Evolutionary conservation across 495 filamentous ascomycete species (phyloP), one percentile per base, ranked within the genome.

Genomic region (Penicillium cinerascens): DNA sequence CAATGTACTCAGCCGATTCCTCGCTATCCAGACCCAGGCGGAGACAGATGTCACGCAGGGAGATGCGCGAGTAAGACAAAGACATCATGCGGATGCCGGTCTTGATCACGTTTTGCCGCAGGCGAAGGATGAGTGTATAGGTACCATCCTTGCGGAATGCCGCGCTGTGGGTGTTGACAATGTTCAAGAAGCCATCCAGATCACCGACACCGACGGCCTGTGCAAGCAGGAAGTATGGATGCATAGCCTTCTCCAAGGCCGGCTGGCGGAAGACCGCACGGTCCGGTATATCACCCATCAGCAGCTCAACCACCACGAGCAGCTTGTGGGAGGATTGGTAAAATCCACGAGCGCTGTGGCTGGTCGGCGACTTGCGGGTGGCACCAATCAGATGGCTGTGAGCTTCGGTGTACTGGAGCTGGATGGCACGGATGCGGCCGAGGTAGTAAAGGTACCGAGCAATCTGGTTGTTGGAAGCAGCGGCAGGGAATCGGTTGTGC

Each of bases 81-180:
- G 92, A 96, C 85, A 98, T 96, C 89, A 96, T 97, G 55, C 93
- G 89, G 58, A 98, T 93, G 59, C 93, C 93, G 29, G 93, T 98
- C 77, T 96, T 96, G 83, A 98, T 97, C 68, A 98, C 93, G 71
- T 97, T 97, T 68, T 98, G 93, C 46, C 93, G 84, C 36, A 98
- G 78, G 42, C 93, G 90, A 54, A 97, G 80, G 66, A 97, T 92
- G 44, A 98, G 79, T 7, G 91, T 96, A 72, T 97, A 97, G 17
- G 92, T 97, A 47, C 90, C 91, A 68, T 98, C 95, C 48, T 86
- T 86, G 42, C 88, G 83, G 84, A 97, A 98, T 15, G 85, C 87
- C 20, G 85, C 82, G 48, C 83, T 86, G 71, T 96, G 83, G 17
- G 82, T 81, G 54, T 85, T 84, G 49, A 97, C 88, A 55, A 86